phyloP scores from a whole-genome alignment of 2,329 filamentous ascomycete genomes.

The Intubia oerlemansii region DNA sequence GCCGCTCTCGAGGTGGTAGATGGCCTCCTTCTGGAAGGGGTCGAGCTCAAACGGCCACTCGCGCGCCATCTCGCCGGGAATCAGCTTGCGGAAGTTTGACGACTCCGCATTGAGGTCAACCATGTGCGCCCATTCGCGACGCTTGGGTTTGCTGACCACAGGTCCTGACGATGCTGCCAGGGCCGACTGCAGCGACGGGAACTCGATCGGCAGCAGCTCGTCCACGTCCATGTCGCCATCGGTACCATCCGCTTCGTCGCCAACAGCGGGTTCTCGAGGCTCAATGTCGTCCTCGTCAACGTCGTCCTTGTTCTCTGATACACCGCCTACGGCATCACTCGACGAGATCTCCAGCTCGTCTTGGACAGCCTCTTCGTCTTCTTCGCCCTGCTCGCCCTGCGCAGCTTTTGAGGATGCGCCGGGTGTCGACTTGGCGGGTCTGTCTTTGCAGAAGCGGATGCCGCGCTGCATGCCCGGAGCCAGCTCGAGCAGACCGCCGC shows the following conservation, averaged over 20 bases:
- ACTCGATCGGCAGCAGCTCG: conserved; percentile 73
- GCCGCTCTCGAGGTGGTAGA: conserved; percentile 89
- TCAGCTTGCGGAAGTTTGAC: conserved; percentile 79
- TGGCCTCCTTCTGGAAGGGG: conserved; percentile 94
- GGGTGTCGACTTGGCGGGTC: too few relatives aligned
- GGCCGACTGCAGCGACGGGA: conserved; percentile 72
- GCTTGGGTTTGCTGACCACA: conserved; percentile 49
- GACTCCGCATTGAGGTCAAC: conserved; percentile 88
- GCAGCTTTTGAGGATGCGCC: too few relatives aligned
- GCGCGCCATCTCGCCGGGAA: conserved; percentile 75
- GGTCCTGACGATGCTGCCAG: conserved; percentile 50
- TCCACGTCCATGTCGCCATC: conserved; percentile 43
- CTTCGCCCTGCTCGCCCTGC: background rate
- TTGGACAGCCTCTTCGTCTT: conserved; percentile 38
- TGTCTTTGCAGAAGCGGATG: conserved; percentile 44
- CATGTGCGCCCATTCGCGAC: conserved; percentile 93
- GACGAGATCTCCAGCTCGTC: conserved; percentile 28
- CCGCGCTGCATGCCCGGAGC: conserved; percentile 70
- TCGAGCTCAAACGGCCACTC: conserved; percentile 96
- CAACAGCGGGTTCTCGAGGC: conserved; percentile 4
- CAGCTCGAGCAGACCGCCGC: conserved; percentile 55
- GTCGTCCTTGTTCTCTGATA: too few relatives aligned
- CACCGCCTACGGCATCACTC: too few relatives aligned
- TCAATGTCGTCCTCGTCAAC: too few relatives aligned
- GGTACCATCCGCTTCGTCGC: conserved; percentile 16